Percentiles rank a stretch among this genome's conserved stretches.
phyloP scores from a whole-genome alignment of 768 basidiomycete genomes.

The Sutorius australiensis region DNA sequence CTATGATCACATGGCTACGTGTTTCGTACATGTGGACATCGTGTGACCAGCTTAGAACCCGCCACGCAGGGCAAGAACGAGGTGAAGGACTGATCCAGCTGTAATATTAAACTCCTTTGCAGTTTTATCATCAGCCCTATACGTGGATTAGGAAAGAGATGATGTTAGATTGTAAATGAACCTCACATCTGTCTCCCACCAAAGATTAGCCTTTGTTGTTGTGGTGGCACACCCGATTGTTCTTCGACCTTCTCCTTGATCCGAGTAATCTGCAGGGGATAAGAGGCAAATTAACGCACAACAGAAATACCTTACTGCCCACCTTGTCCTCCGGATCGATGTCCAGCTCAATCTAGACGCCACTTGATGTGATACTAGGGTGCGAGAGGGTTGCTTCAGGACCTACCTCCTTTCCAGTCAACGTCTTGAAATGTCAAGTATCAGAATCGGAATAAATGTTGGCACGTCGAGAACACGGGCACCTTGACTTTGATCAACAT shows the following conservation, averaged over 20 bases:
- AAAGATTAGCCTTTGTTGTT: conserved; percentile 92
- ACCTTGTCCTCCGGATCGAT: conserved; percentile 89
- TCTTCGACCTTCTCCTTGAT: conserved; percentile 99
- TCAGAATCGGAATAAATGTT: background rate
- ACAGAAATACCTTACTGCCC: conserved; percentile 12
- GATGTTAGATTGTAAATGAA: background rate
- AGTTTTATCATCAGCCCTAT: conserved; percentile 88
- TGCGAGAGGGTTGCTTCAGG: background rate
- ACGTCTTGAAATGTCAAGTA: conserved; percentile 15
- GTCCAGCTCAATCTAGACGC: conserved; percentile 83
- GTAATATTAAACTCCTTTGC: conserved; percentile 79
- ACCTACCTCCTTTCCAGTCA: conserved; percentile 93
- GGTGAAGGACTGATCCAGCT: conserved; percentile 85
- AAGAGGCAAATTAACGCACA: background rate
- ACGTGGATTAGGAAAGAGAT: background rate
- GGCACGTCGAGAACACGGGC: background rate
- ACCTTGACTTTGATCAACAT: conserved; percentile 30
- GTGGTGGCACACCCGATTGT: conserved; percentile 96
- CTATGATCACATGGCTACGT: conserved; percentile 25
- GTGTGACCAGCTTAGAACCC: conserved; percentile 46
- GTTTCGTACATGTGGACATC: conserved; percentile 12
- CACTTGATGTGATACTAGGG: conserved; percentile 10
- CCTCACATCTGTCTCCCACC: conserved; percentile 89
- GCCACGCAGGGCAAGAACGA: conserved; percentile 93
- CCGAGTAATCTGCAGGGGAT: conserved; percentile 63